These are phyloP conservation scores for Pinus taeda DNA, from an alignment of 75 land plant species.

Conservation along the genomic window DNA sequence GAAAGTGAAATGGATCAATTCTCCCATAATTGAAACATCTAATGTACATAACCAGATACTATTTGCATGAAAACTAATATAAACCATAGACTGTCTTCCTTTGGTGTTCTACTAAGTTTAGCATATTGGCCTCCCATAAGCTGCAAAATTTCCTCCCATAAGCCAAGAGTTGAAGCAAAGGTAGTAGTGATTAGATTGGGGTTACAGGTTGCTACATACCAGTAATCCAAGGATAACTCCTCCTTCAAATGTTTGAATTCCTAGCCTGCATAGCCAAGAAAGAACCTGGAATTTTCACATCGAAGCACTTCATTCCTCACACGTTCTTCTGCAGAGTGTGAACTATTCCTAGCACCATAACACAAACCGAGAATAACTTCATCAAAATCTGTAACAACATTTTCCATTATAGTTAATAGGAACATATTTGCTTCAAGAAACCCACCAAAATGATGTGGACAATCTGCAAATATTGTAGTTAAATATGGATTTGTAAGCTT, in stretches of 20 bases:
- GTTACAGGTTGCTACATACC: slow-evolving; percentile 92
- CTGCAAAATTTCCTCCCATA: slow-evolving; percentile 90
- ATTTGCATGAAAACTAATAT: background rate
- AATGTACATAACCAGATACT: background rate
- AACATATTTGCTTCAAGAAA: slow-evolving; percentile 84
- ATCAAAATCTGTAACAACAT: slow-evolving; percentile 45
- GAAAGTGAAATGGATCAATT: no score
- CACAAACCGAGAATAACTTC: slow-evolving; percentile 72
- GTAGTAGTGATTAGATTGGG: slow-evolving; percentile 48
- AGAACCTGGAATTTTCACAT: slow-evolving; percentile 75
- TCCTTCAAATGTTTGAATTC: slow-evolving; percentile 71
- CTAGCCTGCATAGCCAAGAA: slow-evolving; percentile 92
- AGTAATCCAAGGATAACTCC: slow-evolving; percentile 71
- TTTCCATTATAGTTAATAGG: slow-evolving; percentile 38
- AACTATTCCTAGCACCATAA: slow-evolving; percentile 62
- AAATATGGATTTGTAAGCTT: slow-evolving; percentile 49
- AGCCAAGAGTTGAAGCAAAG: slow-evolving; percentile 31
- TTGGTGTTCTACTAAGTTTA: slow-evolving; percentile 76
- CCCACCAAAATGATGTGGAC: slow-evolving; percentile 77
- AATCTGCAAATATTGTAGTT: slow-evolving; percentile 63
- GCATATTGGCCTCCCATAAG: slow-evolving; percentile 93
- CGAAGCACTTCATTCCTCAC: slow-evolving; percentile 47
- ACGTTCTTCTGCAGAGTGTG: slow-evolving; percentile 43
- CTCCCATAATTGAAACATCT: no score
- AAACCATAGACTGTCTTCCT: slow-evolving; percentile 31